Conservation (phyloP, 306 rosid species). For the Cyclanthera cordifolia region DNA sequence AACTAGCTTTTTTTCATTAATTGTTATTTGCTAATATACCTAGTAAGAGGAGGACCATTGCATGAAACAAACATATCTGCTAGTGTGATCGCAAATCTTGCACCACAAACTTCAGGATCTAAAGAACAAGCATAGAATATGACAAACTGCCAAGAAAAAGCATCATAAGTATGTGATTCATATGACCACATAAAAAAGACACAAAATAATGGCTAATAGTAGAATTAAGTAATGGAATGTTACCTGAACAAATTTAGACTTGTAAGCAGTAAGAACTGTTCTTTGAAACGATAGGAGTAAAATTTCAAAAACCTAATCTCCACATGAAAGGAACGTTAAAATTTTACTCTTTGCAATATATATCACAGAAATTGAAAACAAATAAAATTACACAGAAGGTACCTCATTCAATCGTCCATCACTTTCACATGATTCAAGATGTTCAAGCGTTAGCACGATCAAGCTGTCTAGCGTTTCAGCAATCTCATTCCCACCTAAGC, state of each 20-base stretch:
- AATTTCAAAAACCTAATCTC: conserved; percentile 52
- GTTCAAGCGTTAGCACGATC: conserved; percentile 59
- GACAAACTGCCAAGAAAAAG: conserved; percentile 54
- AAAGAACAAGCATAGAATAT: conserved; percentile 76
- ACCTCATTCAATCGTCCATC: conserved; percentile 73
- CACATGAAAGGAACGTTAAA: not conserved
- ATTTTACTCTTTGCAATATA: not conserved
- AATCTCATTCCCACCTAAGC: conserved; percentile 28
- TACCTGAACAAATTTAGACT: conserved; percentile 91
- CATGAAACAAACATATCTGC: conserved; percentile 32
- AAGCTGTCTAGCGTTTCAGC: conserved; percentile 69
- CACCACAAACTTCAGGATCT: conserved; percentile 71
- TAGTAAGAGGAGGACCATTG: conserved; percentile 33
- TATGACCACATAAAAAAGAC: not conserved
- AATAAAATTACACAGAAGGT: not conserved
- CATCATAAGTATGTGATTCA: conserved; percentile 3
- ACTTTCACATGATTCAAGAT: conserved; percentile 65
- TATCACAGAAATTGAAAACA: not conserved
- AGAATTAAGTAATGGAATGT: not conserved
- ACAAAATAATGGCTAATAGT: not conserved
- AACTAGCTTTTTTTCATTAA: not conserved
- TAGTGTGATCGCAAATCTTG: conserved; percentile 49
- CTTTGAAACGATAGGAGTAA: conserved; percentile 53
- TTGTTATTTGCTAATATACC: conserved; percentile 50
- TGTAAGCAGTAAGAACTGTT: conserved; percentile 65